phyloP scores from a whole-genome alignment of 2,329 filamentous ascomycete genomes.

The Pochonia chlamydosporia region DNA sequence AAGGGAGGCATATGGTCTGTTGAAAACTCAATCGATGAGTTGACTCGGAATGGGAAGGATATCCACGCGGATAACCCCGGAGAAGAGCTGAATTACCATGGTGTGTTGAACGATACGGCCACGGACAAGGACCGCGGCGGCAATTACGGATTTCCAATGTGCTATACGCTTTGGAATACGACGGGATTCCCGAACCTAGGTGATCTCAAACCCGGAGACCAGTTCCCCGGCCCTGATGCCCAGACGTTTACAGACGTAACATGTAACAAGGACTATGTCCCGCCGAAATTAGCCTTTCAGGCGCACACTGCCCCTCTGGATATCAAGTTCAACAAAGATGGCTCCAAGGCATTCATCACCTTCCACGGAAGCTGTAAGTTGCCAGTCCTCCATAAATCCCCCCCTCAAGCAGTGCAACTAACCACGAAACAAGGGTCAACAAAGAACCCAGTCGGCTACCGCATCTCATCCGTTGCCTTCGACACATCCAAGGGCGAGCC shows the following conservation, averaged over 20 bases:
- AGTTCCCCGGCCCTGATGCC: constrained; percentile 36
- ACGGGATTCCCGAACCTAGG: constrained; percentile 32
- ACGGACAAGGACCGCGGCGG: constrained; percentile 25
- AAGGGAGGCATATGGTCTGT: constrained; percentile 52
- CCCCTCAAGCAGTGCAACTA: constrained; percentile 30
- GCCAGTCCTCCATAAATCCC: neutral
- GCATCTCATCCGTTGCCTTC: constrained; percentile 36
- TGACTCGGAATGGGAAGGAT: constrained; percentile 51
- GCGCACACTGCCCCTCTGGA: constrained; percentile 69
- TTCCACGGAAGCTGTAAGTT: constrained; percentile 66
- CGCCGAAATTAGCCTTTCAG: constrained; percentile 51
- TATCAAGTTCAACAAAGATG: constrained; percentile 57
- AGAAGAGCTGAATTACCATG: constrained; percentile 70
- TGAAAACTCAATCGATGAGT: constrained; percentile 65
- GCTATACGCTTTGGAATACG: constrained; percentile 61
- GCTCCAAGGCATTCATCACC: constrained; percentile 56
- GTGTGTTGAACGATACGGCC: constrained; percentile 39
- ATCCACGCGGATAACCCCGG: constrained; percentile 65
- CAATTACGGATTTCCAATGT: constrained; percentile 68
- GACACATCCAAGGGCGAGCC: constrained; percentile 33
- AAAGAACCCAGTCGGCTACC: constrained; percentile 40
- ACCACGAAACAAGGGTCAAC: too few species aligned
- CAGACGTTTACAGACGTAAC: constrained; percentile 35
- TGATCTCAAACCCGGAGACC: constrained; percentile 38
- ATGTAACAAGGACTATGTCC: constrained; percentile 36